phyloP scores from a whole-genome alignment of 495 filamentous ascomycete genomes.

The Aspergillus hancockii region DNA sequence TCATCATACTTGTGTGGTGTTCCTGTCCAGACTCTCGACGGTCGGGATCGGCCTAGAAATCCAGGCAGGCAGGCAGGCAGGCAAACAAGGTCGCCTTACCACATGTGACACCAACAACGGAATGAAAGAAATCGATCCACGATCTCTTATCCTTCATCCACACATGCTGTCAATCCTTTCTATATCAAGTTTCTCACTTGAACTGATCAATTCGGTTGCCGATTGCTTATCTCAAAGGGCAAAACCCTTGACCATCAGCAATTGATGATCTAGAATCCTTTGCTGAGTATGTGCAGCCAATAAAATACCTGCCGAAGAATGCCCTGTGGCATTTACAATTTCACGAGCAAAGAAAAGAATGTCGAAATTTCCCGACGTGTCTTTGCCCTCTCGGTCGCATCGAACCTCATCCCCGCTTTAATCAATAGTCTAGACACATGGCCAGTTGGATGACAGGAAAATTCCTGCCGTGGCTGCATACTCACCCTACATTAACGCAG shows the following conservation, averaged over 20 bases:
- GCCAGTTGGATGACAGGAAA: conserved; percentile 2
- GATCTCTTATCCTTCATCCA: not conserved
- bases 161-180: not conserved
- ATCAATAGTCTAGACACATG: not conserved
- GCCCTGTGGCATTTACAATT: not conserved
- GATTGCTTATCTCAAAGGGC: not conserved
- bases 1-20: conserved; percentile 5
- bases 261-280: not conserved
- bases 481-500: not conserved
- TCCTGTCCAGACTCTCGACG: not conserved
- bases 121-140: not conserved
- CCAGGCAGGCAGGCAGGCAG: not conserved
- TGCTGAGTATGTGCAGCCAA: not conserved
- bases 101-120: not conserved
- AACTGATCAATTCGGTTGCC: not conserved
- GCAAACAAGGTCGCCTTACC: not conserved
- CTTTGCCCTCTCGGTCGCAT: conserved; percentile 3
- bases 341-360: not conserved
- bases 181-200: not conserved
- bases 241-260: not conserved
- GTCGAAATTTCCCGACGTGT: conserved; percentile 2
- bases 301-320: not conserved
- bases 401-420: conserved; percentile 3
- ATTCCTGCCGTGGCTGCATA: conserved; percentile 5
- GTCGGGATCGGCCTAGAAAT: not conserved